A percentile compares a stretch with the other conserved stretches of the same genome.
Conservation (phyloP, 306 rosid species). For the Acacia confusa region DNA sequence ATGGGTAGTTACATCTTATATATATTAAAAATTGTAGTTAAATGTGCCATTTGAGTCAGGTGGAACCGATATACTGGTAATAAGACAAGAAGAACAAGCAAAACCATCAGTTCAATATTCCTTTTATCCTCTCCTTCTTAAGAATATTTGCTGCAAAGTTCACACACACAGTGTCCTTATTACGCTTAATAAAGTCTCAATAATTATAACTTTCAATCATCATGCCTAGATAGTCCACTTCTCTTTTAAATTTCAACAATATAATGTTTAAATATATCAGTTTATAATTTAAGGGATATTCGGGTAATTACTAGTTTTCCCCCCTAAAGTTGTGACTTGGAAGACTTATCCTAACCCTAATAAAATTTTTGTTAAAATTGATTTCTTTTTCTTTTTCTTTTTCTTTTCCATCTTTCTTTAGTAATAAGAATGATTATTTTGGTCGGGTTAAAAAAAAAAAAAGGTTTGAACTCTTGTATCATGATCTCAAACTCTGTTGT, state of each 20-base stretch:
- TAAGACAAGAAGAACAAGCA: background rate
- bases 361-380: background rate
- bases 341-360: too few species aligned
- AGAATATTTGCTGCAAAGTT: background rate
- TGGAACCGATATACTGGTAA: background rate
- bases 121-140: background rate
- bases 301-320: background rate
- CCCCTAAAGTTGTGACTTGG: too few species aligned
- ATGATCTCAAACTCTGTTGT: background rate
- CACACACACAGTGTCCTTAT: background rate
- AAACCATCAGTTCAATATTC: background rate
- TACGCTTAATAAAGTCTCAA: background rate
- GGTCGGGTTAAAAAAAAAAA: background rate
- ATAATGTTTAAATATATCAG: background rate
- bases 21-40: background rate
- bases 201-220: background rate
- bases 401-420: background rate
- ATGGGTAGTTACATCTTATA: background rate
- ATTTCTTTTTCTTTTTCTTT: too few species aligned
- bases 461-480: background rate
- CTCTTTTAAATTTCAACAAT: background rate
- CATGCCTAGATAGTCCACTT: background rate
- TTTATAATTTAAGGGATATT: background rate
- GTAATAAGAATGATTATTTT: background rate
- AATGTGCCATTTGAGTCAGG: background rate